A percentile compares a stretch with the other conserved stretches of the same genome.
Conservation (phyloP, 305 asterid genomes). For the Rubia peregrina region DNA sequence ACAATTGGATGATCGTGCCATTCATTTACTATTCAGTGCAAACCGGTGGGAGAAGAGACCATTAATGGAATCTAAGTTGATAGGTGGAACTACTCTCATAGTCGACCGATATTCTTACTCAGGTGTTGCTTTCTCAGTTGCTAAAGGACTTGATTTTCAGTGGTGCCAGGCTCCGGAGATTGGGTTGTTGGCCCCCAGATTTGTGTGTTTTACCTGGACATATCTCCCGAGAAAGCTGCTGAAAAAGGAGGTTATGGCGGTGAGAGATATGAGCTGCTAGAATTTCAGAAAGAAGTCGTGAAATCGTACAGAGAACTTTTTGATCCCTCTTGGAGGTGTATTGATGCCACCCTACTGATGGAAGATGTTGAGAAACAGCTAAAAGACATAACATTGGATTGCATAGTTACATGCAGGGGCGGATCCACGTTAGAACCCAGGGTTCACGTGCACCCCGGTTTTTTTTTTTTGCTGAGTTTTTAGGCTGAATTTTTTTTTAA, state of each 20-base stretch:
- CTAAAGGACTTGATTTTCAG: constrained; percentile 82
- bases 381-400: constrained; percentile 18
- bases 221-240: constrained; percentile 91
- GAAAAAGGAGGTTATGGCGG: constrained; percentile 92
- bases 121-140: constrained; percentile 93
- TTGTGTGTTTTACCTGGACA: constrained; percentile 77
- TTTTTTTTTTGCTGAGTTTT: no score
- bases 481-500: no score
- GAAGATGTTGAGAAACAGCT: constrained; percentile 26
- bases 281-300: constrained; percentile 76
- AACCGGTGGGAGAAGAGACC: constrained; percentile 96
- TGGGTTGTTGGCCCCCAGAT: constrained; percentile 88
- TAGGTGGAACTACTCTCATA: constrained; percentile 72
- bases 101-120: constrained; percentile 90
- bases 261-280: constrained; percentile 91
- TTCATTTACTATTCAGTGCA: constrained; percentile 90
- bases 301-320: constrained; percentile 38
- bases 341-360: constrained; percentile 32
- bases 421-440: no score
- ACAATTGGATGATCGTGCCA: constrained; percentile 69
- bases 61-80: constrained; percentile 78
- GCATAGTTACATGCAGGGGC: constrained; percentile 24
- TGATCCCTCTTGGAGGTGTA: constrained; percentile 69
- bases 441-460: no score
- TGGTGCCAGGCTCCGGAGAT: constrained; percentile 95